phyloP scores from a whole-genome alignment of 2,329 filamentous ascomycete species.

The Drechslera avenae region DNA sequence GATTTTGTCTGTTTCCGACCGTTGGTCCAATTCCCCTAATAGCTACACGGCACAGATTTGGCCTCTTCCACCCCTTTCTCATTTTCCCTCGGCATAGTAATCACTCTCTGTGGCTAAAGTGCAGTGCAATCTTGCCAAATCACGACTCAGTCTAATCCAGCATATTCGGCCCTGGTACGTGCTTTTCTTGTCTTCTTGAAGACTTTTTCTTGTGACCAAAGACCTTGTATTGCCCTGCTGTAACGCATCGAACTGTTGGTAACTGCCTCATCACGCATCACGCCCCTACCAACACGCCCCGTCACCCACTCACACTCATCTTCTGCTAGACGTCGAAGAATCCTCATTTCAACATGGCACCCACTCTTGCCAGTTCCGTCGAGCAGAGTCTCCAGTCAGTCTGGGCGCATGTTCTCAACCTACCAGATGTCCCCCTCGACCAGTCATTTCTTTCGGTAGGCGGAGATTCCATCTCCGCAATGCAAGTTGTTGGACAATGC shows the following conservation, averaged over 20 bases:
- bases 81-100: too few species aligned
- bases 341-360: conserved; percentile 9
- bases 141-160: conserved; percentile 15
- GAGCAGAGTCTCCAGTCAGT: conserved; percentile 32
- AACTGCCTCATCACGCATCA: background rate
- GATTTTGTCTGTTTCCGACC: background rate
- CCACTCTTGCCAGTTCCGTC: conserved; percentile 11
- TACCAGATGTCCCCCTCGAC: conserved; percentile 35
- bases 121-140: conserved; percentile 7
- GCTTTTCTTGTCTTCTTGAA: conserved; percentile 1
- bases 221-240: background rate
- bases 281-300: background rate
- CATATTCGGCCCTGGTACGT: conserved; percentile 17
- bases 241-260: background rate
- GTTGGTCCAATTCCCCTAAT: background rate
- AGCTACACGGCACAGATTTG: background rate
- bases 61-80: background rate
- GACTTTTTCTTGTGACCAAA: background rate
- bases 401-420: conserved; percentile 41
- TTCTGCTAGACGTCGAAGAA: conserved; percentile 5
- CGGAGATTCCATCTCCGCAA: conserved; percentile 58
- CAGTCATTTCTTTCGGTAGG: conserved; percentile 52
- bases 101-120: background rate
- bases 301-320: background rate
- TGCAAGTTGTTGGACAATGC: conserved; percentile 56